phyloP scores from a whole-genome alignment of 2,329 filamentous ascomycete species.

The Cadophora sp. region DNA sequence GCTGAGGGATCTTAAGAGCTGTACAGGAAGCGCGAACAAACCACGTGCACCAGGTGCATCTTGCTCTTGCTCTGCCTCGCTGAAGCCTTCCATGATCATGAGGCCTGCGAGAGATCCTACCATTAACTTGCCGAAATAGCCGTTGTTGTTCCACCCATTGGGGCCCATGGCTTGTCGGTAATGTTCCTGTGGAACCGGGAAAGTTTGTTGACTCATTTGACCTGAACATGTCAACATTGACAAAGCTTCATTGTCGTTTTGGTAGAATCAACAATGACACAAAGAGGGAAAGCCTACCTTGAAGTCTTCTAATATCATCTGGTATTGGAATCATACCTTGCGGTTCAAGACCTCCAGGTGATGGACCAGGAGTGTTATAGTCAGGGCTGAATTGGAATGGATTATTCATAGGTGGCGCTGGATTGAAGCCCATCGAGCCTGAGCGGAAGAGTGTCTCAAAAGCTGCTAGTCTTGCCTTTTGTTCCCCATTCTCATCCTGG shows the following conservation, averaged over 20 bases:
- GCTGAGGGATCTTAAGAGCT: slow-evolving; percentile 58
- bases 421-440: slow-evolving; percentile 68
- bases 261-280: background rate
- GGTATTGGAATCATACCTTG: slow-evolving; percentile 71
- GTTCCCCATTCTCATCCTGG: slow-evolving; percentile 78
- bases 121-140: slow-evolving; percentile 81
- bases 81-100: slow-evolving; percentile 87
- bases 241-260: background rate
- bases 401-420: slow-evolving; percentile 56
- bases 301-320: slow-evolving; percentile 61
- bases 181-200: slow-evolving; percentile 43
- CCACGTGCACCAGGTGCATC: slow-evolving; percentile 71
- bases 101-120: slow-evolving; percentile 89
- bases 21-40: slow-evolving; percentile 68
- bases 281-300: slow-evolving; percentile 20
- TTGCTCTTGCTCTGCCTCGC: slow-evolving; percentile 65
- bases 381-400: slow-evolving; percentile 43
- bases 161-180: slow-evolving; percentile 59
- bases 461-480: slow-evolving; percentile 79
- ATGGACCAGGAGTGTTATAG: slow-evolving; percentile 41
- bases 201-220: slow-evolving; percentile 44
- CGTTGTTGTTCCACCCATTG: slow-evolving; percentile 62
- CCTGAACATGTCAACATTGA: slow-evolving; percentile 17
- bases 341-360: slow-evolving; percentile 47
- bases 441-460: slow-evolving; percentile 82